Evolutionary conservation across 768 basidiomycete species (phyloP), one percentile per base, ranked within the genome.

Genomic region (Mycena vitilis): DNA sequence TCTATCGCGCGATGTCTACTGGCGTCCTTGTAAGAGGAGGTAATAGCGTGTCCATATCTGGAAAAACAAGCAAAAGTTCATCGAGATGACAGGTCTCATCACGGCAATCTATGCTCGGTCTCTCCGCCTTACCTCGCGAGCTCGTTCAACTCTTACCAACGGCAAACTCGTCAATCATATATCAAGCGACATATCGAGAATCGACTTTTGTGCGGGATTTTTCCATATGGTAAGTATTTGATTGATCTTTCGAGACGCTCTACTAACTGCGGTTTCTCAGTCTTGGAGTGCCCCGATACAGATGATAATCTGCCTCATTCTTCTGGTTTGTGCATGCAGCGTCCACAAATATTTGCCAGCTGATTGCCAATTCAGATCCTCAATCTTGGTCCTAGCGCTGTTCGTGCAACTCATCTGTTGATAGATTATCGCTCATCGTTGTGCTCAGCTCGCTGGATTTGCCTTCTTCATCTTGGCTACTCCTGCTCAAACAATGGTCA

Each of bases 101-200:
- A 91, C 93, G 1, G 90, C 93, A 1, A 91, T 98, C 44, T 98
- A 95, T 78, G 85, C 88, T 34, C 89, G 91, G 49, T 90, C 92
- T 1, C 83, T 98, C 25, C 86, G 82, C 34, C 85, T 98, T 38
- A 92, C 93, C 3, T 87, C 92, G 20, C 90, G 94, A 48, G 89
- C 95, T 8, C 88, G 96, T 9, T 89, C 90, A 1, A 89, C 87
- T 11, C 85, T 96, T 49, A 89, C 93, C 1, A 98, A 95, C 74
- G 96, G 95, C 23, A 92, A 92, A 75, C 86, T 98, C 13, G 91
- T 98, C 70, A 96, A 95, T 71, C 95, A 97, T 80, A 96, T 99
- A 68, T 95, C 94, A 7, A 95, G 93, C 1, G 95, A 96, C 75
- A 89, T 96, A 23, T 95, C 93, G 36, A 88, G 96, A 23, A 93